Evolutionary conservation across 352 stramenopile genomes (phyloP).

Genomic region (Phytopythium delawarense): DNA sequence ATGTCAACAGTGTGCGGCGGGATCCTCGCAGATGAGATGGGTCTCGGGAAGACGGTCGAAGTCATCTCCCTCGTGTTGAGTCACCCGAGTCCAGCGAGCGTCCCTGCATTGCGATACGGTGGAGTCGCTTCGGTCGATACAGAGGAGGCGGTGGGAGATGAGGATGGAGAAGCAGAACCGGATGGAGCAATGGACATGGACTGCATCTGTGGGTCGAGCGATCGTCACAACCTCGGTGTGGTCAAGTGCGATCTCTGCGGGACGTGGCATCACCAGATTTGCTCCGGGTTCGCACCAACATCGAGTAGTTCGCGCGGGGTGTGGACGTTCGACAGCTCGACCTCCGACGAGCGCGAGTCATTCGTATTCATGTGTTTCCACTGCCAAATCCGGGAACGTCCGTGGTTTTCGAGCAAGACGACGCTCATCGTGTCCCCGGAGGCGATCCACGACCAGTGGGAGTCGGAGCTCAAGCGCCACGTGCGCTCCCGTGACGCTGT

Average conservation of each 20-base stretch:
- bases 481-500: conserved; percentile 38
- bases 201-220: conserved; percentile 53
- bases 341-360: not conserved
- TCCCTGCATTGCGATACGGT: conserved; percentile 41
- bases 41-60: conserved; percentile 85
- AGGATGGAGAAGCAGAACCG: not conserved
- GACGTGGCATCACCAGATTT: conserved; percentile 63
- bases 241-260: conserved; percentile 48
- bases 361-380: conserved; percentile 57
- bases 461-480: conserved; percentile 82
- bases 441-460: conserved; percentile 90
- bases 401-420: conserved; percentile 47
- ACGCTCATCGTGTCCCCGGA: conserved; percentile 93
- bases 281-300: conserved; percentile 31
- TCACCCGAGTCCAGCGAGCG: conserved; percentile 18
- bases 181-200: conserved; percentile 10
- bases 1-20: conserved; percentile 52
- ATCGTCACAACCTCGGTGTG: conserved; percentile 34
- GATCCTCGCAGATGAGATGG: conserved; percentile 93
- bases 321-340: conserved; percentile 15
- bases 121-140: not conserved
- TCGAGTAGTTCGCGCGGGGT: conserved; percentile 5
- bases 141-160: not conserved
- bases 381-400: conserved; percentile 39
- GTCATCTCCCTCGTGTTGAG: conserved; percentile 59